Evolutionary conservation across 1,139 yeast species (phyloP).

Genomic region (Hyphopichia fennica): DNA sequence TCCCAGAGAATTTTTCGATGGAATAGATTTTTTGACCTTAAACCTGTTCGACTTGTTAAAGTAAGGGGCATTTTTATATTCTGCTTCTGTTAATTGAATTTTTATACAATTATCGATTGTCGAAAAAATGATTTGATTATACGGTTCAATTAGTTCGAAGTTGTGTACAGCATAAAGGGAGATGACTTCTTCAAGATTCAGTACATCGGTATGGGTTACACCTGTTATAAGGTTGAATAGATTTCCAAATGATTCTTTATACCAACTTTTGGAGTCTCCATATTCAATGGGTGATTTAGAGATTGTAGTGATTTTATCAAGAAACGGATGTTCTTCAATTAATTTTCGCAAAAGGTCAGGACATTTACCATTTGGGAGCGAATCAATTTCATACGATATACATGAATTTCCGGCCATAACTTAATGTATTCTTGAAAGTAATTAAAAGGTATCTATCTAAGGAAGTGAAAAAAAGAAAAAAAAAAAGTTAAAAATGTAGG

Average conservation of each 20-base stretch:
- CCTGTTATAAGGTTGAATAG: too few relatives aligned
- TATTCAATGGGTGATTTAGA: not conserved
- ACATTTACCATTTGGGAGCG: not conserved
- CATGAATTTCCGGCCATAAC: not conserved
- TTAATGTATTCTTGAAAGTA: too few relatives aligned
- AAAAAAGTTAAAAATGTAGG: too few relatives aligned
- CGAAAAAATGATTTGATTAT: not conserved
- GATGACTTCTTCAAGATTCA: too few relatives aligned
- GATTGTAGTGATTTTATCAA: not conserved
- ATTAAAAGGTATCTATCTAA: too few relatives aligned
- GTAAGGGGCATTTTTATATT: constrained; percentile 3
- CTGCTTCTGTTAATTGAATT: not conserved
- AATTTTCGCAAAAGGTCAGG: not conserved
- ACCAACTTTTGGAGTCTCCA: not conserved
- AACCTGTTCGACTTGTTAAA: constrained; percentile 9
- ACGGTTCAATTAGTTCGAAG: not conserved
- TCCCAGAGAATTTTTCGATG: not conserved
- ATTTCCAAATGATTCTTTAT: not conserved
- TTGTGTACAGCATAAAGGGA: too few relatives aligned
- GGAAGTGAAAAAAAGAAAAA: too few relatives aligned
- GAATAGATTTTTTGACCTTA: constrained; percentile 3
- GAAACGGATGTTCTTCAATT: not conserved
- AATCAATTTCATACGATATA: not conserved
- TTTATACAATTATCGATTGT: not conserved
- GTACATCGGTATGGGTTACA: too few relatives aligned